Evolutionary conservation across 345 rosid species (phyloP).

Genomic region (Eucalyptus fibrosa): DNA sequence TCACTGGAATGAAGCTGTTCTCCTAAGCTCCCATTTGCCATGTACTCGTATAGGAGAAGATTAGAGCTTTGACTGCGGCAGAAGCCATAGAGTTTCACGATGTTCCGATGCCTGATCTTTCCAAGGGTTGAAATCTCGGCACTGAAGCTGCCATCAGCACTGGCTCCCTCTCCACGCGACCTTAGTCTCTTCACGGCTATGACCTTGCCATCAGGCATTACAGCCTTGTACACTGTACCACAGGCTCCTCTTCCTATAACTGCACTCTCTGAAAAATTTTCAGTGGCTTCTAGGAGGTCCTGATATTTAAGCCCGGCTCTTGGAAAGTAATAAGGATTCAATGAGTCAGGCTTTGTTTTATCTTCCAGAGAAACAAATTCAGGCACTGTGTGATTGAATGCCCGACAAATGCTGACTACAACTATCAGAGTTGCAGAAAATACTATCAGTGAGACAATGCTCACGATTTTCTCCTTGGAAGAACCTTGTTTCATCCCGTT

Average conservation of each 20-base stretch:
- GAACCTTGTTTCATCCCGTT: conserved; percentile 19
- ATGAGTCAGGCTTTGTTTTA: conserved; percentile 16
- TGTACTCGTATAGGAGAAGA: conserved; percentile 68
- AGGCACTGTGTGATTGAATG: conserved; percentile 30
- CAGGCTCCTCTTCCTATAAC: conserved; percentile 75
- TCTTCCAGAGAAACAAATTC: conserved; percentile 33
- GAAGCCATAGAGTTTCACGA: conserved; percentile 76
- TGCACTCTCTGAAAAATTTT: conserved; percentile 45
- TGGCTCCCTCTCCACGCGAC: conserved; percentile 49
- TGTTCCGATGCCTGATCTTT: conserved; percentile 70
- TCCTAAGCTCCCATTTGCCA: conserved; percentile 74
- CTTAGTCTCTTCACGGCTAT: conserved; percentile 69
- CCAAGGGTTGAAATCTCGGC: conserved; percentile 79
- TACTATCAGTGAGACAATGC: conserved; percentile 25
- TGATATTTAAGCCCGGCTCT: conserved; percentile 65
- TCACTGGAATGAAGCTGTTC: conserved; percentile 46
- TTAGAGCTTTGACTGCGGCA: conserved; percentile 59
- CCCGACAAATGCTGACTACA: conserved; percentile 29
- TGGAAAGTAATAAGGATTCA: conserved; percentile 54
- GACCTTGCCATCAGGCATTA: conserved; percentile 42
- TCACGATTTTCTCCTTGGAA: conserved; percentile 26
- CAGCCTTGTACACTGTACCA: conserved; percentile 67
- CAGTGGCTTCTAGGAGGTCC: conserved; percentile 56
- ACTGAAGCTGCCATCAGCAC: conserved; percentile 52
- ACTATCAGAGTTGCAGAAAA: conserved; percentile 40